Evolutionary conservation across 2,329 filamentous ascomycete species (phyloP), one percentile per base, ranked within the genome.

Genomic region (Trichoderma sp.): DNA sequence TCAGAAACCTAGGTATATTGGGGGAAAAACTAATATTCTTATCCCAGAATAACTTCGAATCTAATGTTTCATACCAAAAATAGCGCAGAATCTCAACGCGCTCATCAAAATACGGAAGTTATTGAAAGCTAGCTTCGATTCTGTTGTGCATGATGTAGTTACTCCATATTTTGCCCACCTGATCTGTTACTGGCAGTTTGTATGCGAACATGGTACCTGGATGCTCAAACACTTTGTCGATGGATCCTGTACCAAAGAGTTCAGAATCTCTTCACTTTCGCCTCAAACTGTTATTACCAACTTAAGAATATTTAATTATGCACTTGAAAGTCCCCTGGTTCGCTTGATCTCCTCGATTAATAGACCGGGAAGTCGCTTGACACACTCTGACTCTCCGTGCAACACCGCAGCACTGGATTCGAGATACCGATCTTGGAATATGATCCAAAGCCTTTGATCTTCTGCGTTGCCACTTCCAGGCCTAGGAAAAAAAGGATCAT

Each of bases 201-300:
- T 61, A 61, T n/a, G 25, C 58, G 42, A 48, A 61, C 3, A 34
- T 45, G 10, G 58, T 61, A 9, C 58, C 58, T 12, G 58, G 58
- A 29, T 61, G 58, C 35, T 61, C 58, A 61, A 61, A 61, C 10
- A 61, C 58, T 32, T 61, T 61, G 6, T 19, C 58, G 45, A 61
- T 45, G 27, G 58, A 61, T 29, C 58, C 58, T 27, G 58, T 61
- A 12, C 58, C 58, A 29, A 61, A 35, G 10, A 35, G 34, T 10
- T 35, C 34, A 35, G 12, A 42, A 19, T 42, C 39, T 7, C 7
- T 42, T 42, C 39, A n/a, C 39, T 19, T 42, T 19, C n/a, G 39
- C 39, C 25, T 25, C 22, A 50, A 50, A 19, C 25, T 12, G 45
- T 13, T 15, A 50, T 50, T 2, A n/a, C n/a, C n/a, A 5, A 27